These are phyloP conservation scores for Fusarium tuaranense DNA, from an alignment of 2,329 filamentous ascomycete genomes.

Conservation along the genomic window DNA sequence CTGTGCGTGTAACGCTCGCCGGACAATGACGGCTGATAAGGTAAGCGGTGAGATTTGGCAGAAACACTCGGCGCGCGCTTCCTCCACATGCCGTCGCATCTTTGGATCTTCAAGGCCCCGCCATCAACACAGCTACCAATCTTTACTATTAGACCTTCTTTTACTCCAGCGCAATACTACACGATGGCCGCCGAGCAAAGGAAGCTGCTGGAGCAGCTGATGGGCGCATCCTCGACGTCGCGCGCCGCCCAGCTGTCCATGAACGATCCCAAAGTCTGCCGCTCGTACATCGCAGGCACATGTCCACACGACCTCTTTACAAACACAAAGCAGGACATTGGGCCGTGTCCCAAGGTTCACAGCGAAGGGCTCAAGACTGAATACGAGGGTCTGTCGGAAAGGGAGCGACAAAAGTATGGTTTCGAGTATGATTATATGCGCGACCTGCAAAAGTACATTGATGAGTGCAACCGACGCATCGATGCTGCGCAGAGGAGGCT, in stretches of 20 bases:
- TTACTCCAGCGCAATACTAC: background rate
- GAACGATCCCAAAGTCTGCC: slow-evolving; percentile 93
- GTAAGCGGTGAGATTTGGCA: slow-evolving; percentile 43
- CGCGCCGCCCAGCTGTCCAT: slow-evolving; percentile 87
- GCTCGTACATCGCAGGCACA: slow-evolving; percentile 91
- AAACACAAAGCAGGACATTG: slow-evolving; percentile 98
- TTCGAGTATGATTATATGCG: slow-evolving; percentile 98
- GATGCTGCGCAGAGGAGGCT: slow-evolving; percentile 88
- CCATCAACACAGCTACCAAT: slow-evolving; percentile 22
- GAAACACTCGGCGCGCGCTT: slow-evolving; percentile 39
- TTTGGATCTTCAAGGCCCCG: slow-evolving; percentile 34
- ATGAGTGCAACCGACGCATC: slow-evolving; percentile 95
- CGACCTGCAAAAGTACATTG: slow-evolving; percentile 96
- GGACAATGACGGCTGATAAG: slow-evolving; percentile 16
- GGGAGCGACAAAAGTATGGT: slow-evolving; percentile 81
- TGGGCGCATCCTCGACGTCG: slow-evolving; percentile 80
- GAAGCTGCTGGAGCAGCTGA: slow-evolving; percentile 97
- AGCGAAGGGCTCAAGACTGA: slow-evolving; percentile 89
- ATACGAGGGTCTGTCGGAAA: slow-evolving; percentile 79
- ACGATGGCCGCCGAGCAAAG: slow-evolving; percentile 92
- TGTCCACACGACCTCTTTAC: slow-evolving; percentile 99
- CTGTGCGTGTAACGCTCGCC: too few relatives aligned
- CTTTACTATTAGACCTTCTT: background rate
- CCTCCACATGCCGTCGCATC: slow-evolving; percentile 43
- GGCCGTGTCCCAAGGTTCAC: slow-evolving; percentile 88